A percentile compares a stretch with the other conserved stretches of the same genome.
phyloP scores from a whole-genome alignment of 2,329 filamentous ascomycete genomes.

The Penicillium occitanis region DNA sequence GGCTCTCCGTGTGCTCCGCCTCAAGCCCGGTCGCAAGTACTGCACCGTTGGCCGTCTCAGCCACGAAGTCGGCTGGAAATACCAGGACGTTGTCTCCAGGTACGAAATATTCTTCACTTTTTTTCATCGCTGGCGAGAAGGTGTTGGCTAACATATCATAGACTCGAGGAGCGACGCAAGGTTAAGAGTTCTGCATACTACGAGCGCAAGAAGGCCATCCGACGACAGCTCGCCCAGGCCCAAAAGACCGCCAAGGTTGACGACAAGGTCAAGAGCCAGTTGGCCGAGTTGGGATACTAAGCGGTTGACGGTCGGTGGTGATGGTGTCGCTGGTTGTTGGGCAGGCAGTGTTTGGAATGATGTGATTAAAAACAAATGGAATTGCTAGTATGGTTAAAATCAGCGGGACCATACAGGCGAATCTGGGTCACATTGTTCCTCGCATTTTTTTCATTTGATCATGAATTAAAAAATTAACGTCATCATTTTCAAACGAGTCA shows the following conservation, averaged over 20 bases:
- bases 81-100: conserved; percentile 98
- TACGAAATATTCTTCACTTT: conserved; percentile 51
- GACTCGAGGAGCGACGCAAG: conserved; percentile 99
- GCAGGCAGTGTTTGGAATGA: conserved; percentile 19
- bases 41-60: conserved; percentile 97
- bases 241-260: conserved; percentile 89
- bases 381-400: conserved; percentile 38
- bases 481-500: conserved; percentile 22
- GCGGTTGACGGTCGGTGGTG: conserved; percentile 39
- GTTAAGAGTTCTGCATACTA: conserved; percentile 99
- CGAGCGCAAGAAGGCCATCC: conserved; percentile 98
- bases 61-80: conserved; percentile 99
- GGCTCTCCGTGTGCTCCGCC: conserved; percentile 90
- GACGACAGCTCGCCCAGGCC: conserved; percentile 85
- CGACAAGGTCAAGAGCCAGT: conserved; percentile 81
- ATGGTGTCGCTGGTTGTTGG: conserved; percentile 42
- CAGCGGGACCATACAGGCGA: conserved; percentile 43
- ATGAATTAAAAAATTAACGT: conserved; percentile 35
- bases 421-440: conserved; percentile 40
- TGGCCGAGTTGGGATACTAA: conserved; percentile 91
- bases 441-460: conserved; percentile 32
- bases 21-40: conserved; percentile 99
- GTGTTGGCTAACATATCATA: conserved; percentile 40
- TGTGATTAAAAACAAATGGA: conserved; percentile 35
- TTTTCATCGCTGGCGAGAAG: not conserved